Base-by-base conservation (phyloP, 108 stramenopile genomes). In the Skeletonema potamos region DNA sequence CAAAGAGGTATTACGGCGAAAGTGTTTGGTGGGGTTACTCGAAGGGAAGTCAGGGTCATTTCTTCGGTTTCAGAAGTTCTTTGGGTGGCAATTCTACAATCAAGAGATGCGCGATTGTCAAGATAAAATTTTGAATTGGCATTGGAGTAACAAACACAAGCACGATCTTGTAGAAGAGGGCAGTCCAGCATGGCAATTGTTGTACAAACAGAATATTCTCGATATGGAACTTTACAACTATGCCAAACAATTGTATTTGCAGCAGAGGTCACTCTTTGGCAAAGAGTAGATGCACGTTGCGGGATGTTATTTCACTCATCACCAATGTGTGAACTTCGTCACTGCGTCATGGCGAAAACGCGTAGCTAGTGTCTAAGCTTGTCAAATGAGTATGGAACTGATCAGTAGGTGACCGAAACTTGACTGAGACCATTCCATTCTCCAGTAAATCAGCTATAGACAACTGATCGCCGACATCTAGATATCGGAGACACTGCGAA, bases 151-250 rank as follows among this genome's bases (percentile, higher is more conserved):
- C 5, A 51, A 51, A 22, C 48, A 51, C 1, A 18, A 24, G 7
- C 48, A 51, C n/a, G 48, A 51, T 7, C 18, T 51, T 18, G 22
- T 51, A 4, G 18, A 77, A 17, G 62, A 68, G 29, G 80, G 76
- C 26, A 68, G 71, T 48, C 51, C 60, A 30, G 75, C 75, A 4
- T 86, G 80, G 76, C 80, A 81, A 27, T 36, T 79, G 37, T 28
- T 86, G 32, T 68, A 73, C 4, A 39, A 63, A 46, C 85, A 86
- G 66, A 86, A 86, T 54, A 73, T 70, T 56, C 81, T 66, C 13
- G 85, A 86, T 61, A 58, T 86, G 60, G 65, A 81, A 28, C 72
- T 86, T 43, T 86, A 86, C 66, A 44, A 37, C 0, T 86, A 82
- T 66, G 77, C 83, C 39, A 76, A 74, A 34, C 55, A 61, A 17